Conservation (phyloP, 192 early-diverging fungal species). For the Podila minutissima region DNA sequence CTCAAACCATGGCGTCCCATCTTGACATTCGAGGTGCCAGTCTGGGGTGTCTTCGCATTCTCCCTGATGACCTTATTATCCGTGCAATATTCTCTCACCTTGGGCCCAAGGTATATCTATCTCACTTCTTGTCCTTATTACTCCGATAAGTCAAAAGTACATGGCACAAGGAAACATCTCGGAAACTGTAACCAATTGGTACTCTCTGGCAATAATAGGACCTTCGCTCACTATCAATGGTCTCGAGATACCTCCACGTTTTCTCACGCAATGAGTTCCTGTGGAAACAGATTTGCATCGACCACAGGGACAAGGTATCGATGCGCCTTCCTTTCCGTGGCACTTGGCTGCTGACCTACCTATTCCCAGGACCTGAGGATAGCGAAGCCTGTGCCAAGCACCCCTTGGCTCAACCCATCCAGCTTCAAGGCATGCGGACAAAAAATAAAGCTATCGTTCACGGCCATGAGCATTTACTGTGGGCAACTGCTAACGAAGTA, state of each 20-base stretch:
- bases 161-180: neutral
- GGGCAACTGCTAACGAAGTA: too few species aligned
- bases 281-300: conserved; percentile 44
- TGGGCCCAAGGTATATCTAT: conserved; percentile 10
- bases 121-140: neutral
- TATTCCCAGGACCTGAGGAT: conserved; percentile 39
- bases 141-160: neutral
- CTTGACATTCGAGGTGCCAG: conserved; percentile 4
- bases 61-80: conserved; percentile 23
- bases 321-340: conserved; percentile 37
- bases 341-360: conserved; percentile 49
- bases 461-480: neutral
- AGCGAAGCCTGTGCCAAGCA: conserved; percentile 22
- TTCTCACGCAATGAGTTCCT: conserved; percentile 50
- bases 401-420: conserved; percentile 17
- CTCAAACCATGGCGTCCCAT: neutral
- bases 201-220: conserved; percentile 3
- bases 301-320: conserved; percentile 9
- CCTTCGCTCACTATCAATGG: conserved; percentile 2
- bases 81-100: conserved; percentile 11
- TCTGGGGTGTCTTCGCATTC: conserved; percentile 12
- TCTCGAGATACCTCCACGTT: conserved; percentile 40
- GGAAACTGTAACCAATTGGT: neutral
- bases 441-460: too few species aligned
- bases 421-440: conserved; percentile 23